Conservation (phyloP, 2,329 filamentous ascomycete genomes). For the Colletotrichum tabaci region DNA sequence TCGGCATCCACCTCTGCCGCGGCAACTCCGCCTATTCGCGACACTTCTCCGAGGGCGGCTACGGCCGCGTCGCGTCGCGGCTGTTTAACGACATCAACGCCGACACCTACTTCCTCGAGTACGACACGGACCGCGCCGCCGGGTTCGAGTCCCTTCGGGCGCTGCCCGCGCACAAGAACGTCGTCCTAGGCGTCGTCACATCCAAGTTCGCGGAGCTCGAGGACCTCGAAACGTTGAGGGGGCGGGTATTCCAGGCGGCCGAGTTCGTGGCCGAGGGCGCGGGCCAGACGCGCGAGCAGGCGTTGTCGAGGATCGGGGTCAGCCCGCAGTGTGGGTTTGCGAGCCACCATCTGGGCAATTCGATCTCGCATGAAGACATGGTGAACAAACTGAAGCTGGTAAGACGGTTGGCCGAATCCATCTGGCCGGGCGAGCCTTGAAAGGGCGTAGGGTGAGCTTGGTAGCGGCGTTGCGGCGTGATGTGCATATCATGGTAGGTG, state of each 20-base stretch:
- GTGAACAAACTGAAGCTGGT: conserved; percentile 37
- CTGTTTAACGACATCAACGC: conserved; percentile 73
- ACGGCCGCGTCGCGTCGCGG: conserved; percentile 73
- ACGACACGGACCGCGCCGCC: conserved; percentile 72
- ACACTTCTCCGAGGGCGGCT: conserved; percentile 76
- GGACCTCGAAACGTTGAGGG: conserved; percentile 68
- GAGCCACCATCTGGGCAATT: conserved; percentile 54
- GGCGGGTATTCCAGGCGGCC: conserved; percentile 70
- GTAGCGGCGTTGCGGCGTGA: neutral
- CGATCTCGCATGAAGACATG: conserved; percentile 37
- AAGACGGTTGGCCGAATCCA: conserved; percentile 32
- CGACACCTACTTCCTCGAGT: conserved; percentile 74
- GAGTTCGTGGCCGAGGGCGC: conserved; percentile 77
- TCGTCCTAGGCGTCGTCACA: conserved; percentile 73
- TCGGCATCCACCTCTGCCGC: conserved; percentile 78
- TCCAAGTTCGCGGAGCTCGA: conserved; percentile 73
- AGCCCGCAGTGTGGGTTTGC: conserved; percentile 81
- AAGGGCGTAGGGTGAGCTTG: neutral
- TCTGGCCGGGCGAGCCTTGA: conserved; percentile 42
- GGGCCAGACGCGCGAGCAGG: conserved; percentile 73
- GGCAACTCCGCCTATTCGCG: conserved; percentile 75
- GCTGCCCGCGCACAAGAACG: conserved; percentile 73
- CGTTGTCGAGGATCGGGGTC: conserved; percentile 75
- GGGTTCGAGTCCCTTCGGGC: conserved; percentile 74
- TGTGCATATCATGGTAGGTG: neutral